Conservation (phyloP, 164 flowering plant species). For the Dillenia suffruticosa region DNA sequence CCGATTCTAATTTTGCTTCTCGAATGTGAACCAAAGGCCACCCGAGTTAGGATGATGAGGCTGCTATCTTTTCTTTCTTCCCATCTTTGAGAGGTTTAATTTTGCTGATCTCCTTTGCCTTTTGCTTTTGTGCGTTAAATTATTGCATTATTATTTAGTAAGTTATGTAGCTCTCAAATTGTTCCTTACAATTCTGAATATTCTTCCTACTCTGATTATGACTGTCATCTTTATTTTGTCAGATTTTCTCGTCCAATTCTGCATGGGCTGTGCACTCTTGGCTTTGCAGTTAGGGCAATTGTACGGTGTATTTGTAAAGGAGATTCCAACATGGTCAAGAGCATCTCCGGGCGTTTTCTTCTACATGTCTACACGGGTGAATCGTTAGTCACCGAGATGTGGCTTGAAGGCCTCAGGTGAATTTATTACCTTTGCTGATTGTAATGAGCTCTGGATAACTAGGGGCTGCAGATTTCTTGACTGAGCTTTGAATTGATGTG, state of each 20-base stretch:
- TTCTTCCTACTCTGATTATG: too few species aligned
- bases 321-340: slow-evolving; percentile 56
- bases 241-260: slow-evolving; percentile 91
- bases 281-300: slow-evolving; percentile 87
- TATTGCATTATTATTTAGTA: too few species aligned
- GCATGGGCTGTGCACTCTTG: slow-evolving; percentile 92
- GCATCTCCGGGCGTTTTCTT: slow-evolving; percentile 72
- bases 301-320: slow-evolving; percentile 68
- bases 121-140: too few species aligned
- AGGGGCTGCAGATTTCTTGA: background rate
- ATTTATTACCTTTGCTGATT: background rate
- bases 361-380: slow-evolving; percentile 93
- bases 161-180: too few species aligned
- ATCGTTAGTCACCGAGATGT: slow-evolving; percentile 87
- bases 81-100: too few species aligned
- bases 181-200: too few species aligned
- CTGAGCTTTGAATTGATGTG: slow-evolving; percentile 18
- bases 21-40: too few species aligned
- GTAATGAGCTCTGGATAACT: background rate
- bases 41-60: too few species aligned
- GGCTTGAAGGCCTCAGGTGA: slow-evolving; percentile 79
- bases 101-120: too few species aligned
- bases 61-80: too few species aligned
- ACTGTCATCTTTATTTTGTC: background rate
- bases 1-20: too few species aligned